Base-by-base conservation (phyloP, 768 basidiomycete species). In the Boletus insuetus region DNA sequence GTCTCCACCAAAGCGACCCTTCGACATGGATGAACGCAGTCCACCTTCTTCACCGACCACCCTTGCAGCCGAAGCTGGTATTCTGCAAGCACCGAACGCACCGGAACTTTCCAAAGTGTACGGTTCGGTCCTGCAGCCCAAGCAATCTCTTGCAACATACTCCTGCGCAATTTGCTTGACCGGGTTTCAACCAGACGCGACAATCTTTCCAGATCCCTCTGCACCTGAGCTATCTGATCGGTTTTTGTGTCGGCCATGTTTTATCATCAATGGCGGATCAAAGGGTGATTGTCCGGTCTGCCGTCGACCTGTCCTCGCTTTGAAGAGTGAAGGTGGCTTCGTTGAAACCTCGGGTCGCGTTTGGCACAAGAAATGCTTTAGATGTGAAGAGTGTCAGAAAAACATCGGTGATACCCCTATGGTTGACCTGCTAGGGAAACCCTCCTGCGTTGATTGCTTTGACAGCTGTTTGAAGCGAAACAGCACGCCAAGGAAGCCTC, bases 331-430 rank as follows among this genome's bases (percentile, higher is more conserved):
- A 70, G 91, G 91, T 3, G 83, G 82, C 5, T 92, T 87, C 58
- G 77, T 94, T 41, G 85, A 91, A 66, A 83, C 82, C 6, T 79
- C 80, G 6, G 83, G 82, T 41, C 79, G 79, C 42, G 81, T 84
- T 59, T 94, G 91, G 91, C 91, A 94, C 65, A 89, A 86, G 69
- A 78, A 75, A 44, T 94, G 91, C 68, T 94, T 92, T 72, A 77
- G 76, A 58, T 94, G 91, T 64, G 76, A 79, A 16, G 84, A 82
- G 6, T 94, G 91, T 65, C 78, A 74, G 68, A 87, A 82, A 72
- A 80, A 85, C 58, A 85, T 93, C 32, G 85, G 89, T 9, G 80
- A 86, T 59, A 73, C 73, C 2, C 91, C 91, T 0, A 84, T 91
- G 82, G 86, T 93, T 32, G 91, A 93, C 68, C 73, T 94, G n/a